These are phyloP conservation scores for Thielaviopsis musarum DNA, from an alignment of 2,329 filamentous ascomycete genomes.

Conservation along the genomic window DNA sequence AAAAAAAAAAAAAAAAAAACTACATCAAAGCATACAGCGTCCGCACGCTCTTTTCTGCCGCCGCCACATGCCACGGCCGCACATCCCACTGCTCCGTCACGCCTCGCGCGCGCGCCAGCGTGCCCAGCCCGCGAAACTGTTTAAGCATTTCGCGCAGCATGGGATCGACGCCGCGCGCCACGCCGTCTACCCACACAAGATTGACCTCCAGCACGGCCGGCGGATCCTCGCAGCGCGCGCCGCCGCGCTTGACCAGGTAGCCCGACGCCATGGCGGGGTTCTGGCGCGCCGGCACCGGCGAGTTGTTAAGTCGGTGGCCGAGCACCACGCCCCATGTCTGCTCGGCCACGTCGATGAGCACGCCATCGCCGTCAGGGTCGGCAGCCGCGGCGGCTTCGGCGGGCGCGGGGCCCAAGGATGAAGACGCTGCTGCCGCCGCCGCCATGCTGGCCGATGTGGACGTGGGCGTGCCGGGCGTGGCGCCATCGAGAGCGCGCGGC, in stretches of 20 bases:
- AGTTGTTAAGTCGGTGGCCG: constrained; percentile 46
- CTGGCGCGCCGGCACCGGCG: constrained; percentile 35
- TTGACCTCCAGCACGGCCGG: constrained; percentile 48
- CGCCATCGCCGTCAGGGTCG: constrained; percentile 41
- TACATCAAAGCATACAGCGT: constrained; percentile 49
- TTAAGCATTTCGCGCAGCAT: constrained; percentile 53
- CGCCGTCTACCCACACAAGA: constrained; percentile 39
- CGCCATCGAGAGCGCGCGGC: constrained; percentile 44
- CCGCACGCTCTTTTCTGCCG: constrained; percentile 50
- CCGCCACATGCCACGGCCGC: constrained; percentile 65
- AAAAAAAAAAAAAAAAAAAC: too few species aligned
- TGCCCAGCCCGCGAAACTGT: constrained; percentile 51
- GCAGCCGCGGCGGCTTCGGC: constrained; percentile 26
- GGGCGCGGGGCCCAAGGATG: constrained; percentile 12
- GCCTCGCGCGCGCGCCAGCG: constrained; percentile 50
- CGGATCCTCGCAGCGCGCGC: constrained; percentile 36
- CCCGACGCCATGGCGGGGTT: constrained; percentile 44
- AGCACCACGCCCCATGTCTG: constrained; percentile 62
- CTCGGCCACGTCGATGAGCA: constrained; percentile 55
- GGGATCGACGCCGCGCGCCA: constrained; percentile 39
- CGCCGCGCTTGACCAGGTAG: constrained; percentile 48
- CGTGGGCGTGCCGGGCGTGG: constrained; percentile 32
- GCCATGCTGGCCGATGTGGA: constrained; percentile 19
- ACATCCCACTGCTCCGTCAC: constrained; percentile 43
- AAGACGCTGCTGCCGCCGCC: constrained; percentile 13